These are phyloP conservation scores for Pichia californica DNA, from an alignment of 805 yeast genomes.

Conservation along the genomic window DNA sequence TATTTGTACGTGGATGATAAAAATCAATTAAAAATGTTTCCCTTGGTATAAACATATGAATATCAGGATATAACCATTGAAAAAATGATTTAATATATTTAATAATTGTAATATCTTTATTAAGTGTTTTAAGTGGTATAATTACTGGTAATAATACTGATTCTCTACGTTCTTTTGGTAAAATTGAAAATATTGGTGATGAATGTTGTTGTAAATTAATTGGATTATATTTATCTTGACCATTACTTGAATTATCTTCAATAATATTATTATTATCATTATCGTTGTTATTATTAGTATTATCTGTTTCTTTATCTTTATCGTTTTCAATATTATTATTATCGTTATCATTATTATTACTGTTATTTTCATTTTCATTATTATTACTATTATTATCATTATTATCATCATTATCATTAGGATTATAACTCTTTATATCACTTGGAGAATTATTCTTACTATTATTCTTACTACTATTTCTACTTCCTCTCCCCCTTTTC, in stretches of 20 bases:
- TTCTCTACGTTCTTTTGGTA: too few relatives aligned
- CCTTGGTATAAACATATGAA: slow-evolving; percentile 54
- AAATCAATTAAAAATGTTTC: slow-evolving; percentile 58
- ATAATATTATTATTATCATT: too few relatives aligned
- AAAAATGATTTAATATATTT: slow-evolving; percentile 32
- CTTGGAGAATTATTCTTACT: not conserved
- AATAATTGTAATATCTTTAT: slow-evolving; percentile 23
- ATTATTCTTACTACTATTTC: not conserved
- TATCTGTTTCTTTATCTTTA: too few relatives aligned
- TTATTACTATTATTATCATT: too few relatives aligned
- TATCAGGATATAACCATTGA: slow-evolving; percentile 62
- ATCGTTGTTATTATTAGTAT: too few relatives aligned
- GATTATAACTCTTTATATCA: too few relatives aligned
- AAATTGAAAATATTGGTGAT: too few relatives aligned
- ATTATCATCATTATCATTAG: not conserved
- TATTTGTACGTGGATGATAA: slow-evolving; percentile 41
- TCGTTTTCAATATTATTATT: not conserved
- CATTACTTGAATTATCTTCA: too few relatives aligned
- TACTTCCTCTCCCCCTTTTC: slow-evolving; percentile 14
- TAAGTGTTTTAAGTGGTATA: slow-evolving; percentile 10
- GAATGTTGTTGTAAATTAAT: too few relatives aligned
- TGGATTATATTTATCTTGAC: too few relatives aligned
- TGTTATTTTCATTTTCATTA: not conserved
- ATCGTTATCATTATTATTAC: not conserved
- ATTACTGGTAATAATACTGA: slow-evolving; percentile 10